phyloP scores from a whole-genome alignment of 208 protist species.

The Naegleria fowleri region DNA sequence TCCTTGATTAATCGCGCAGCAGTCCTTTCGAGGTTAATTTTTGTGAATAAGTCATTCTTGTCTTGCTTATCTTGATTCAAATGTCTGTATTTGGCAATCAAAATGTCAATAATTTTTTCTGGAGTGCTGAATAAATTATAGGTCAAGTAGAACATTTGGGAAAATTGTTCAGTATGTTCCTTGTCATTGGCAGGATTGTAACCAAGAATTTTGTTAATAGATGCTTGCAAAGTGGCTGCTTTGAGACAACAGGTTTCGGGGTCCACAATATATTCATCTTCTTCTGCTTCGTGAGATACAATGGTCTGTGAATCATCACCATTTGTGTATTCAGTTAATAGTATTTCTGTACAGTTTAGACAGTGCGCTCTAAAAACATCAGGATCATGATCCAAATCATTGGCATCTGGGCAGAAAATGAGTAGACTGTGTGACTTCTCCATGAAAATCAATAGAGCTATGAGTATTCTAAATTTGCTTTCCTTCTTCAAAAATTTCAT shows the following conservation, averaged over 20 bases:
- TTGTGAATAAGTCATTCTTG: neutral
- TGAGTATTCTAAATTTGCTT: neutral
- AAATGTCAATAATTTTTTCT: neutral
- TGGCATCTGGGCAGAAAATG: neutral
- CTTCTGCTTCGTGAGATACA: neutral
- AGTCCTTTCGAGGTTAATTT: neutral
- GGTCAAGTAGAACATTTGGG: neutral
- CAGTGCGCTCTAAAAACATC: neutral
- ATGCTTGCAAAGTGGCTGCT: neutral
- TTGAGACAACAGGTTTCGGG: neutral
- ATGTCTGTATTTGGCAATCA: neutral
- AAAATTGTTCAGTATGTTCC: neutral
- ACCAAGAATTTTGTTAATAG: neutral
- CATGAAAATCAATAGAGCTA: neutral
- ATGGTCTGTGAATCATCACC: neutral
- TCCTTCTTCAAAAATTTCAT: neutral
- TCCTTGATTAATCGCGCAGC: neutral
- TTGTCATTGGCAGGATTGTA: neutral
- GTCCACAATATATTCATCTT: neutral
- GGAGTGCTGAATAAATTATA: neutral
- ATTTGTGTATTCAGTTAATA: neutral
- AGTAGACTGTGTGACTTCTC: neutral
- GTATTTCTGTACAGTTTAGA: neutral
- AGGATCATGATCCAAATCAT: neutral
- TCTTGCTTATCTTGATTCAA: neutral